These are phyloP conservation scores for Pichia membranifaciens DNA, from an alignment of 805 yeast species.

Conservation along the genomic window DNA sequence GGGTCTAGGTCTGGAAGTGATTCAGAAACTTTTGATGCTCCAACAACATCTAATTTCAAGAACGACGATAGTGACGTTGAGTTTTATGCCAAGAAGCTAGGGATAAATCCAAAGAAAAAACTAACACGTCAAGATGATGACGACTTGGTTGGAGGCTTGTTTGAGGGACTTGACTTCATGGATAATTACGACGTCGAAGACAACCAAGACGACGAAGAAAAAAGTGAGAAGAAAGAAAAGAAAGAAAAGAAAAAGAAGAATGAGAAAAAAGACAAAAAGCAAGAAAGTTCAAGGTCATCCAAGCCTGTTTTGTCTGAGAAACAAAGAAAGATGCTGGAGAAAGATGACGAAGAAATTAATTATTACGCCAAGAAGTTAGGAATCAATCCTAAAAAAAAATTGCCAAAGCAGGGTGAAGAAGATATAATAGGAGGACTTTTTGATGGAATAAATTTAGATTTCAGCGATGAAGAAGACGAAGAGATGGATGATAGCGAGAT, in stretches of 20 bases:
- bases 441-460: constrained; percentile 60
- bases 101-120: constrained; percentile 51
- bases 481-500: constrained; percentile 20
- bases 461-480: constrained; percentile 8
- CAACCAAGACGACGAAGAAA: constrained; percentile 10
- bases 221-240: constrained; percentile 7
- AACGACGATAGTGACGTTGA: constrained; percentile 70
- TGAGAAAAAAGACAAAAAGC: constrained; percentile 1
- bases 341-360: constrained; percentile 73
- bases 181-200: constrained; percentile 11
- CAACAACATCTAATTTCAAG: constrained; percentile 4
- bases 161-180: constrained; percentile 63
- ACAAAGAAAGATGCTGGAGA: constrained; percentile 42
- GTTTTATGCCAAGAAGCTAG: constrained; percentile 79
- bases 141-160: constrained; percentile 72
- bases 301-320: constrained; percentile 37
- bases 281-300: no score
- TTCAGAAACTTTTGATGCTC: constrained; percentile 10
- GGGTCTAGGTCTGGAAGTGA: background rate
- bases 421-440: constrained; percentile 76
- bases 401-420: constrained; percentile 53
- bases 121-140: constrained; percentile 53
- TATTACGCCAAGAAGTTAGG: constrained; percentile 83
- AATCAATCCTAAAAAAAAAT: constrained; percentile 48
- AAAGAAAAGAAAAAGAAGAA: constrained; percentile 1